Percentiles rank a stretch among this genome's conserved stretches.
Evolutionary conservation across 345 rosid species (phyloP).

Genomic region (Hirschfeldia incana): DNA sequence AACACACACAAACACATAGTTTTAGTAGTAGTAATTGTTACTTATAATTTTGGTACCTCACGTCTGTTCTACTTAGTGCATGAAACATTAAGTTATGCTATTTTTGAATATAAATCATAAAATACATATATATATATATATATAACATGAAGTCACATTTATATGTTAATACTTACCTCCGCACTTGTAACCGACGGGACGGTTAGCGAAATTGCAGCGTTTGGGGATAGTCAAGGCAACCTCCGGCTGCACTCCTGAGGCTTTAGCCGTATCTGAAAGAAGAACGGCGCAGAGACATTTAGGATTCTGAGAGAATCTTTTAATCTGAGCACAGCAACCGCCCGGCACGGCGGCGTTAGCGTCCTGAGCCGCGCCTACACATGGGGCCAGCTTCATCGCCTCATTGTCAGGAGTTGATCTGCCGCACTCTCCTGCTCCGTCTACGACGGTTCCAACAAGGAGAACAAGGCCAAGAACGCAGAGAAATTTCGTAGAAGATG

Average conservation of each 20-base stretch:
- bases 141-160: background rate
- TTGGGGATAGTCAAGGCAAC: constrained; percentile 83
- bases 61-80: no score
- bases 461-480: constrained; percentile 47
- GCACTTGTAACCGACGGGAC: constrained; percentile 85
- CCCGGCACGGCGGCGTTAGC: constrained; percentile 54
- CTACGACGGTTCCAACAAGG: constrained; percentile 38
- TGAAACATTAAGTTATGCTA: background rate
- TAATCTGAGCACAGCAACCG: constrained; percentile 67
- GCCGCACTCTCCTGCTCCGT: constrained; percentile 84
- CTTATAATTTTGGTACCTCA: background rate
- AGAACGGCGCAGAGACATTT: constrained; percentile 76
- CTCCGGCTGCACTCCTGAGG: constrained; percentile 64
- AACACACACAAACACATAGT: background rate
- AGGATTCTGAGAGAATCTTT: constrained; percentile 68
- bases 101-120: background rate
- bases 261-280: constrained; percentile 76
- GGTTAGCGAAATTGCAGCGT: constrained; percentile 77
- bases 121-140: background rate
- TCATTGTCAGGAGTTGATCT: constrained; percentile 71
- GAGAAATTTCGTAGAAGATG: constrained; percentile 44
- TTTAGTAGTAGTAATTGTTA: background rate
- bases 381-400: constrained; percentile 82
- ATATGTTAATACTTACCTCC: constrained; percentile 47
- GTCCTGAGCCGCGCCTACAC: constrained; percentile 66